Evolutionary conservation across 805 yeast species (phyloP).

Genomic region (Yamadazyma olivae): DNA sequence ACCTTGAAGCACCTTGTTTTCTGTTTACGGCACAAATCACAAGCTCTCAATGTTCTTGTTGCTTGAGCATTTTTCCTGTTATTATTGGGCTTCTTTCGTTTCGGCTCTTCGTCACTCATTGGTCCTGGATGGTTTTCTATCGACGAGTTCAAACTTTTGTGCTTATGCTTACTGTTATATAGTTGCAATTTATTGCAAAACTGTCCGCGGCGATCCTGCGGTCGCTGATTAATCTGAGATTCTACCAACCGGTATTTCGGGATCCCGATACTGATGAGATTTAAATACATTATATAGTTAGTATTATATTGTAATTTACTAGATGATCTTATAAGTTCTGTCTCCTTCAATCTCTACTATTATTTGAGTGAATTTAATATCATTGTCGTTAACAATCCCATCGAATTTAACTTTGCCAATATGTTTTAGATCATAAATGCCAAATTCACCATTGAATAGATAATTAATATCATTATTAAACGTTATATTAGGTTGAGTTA

Average conservation of each 20-base stretch:
- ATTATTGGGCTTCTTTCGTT: constrained; percentile 5
- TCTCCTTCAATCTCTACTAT: constrained; percentile 6
- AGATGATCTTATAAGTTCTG: constrained; percentile 10
- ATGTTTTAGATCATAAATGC: constrained; percentile 5
- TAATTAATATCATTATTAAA: constrained; percentile 9
- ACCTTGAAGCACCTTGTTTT: constrained; percentile 64
- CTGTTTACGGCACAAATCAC: constrained; percentile 52
- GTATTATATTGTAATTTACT: too few relatives aligned
- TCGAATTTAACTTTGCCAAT: constrained; percentile 10
- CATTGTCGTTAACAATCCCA: constrained; percentile 10
- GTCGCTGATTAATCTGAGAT: too few relatives aligned
- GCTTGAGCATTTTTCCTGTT: constrained; percentile 24
- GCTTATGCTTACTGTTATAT: too few relatives aligned
- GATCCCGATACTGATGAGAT: too few relatives aligned
- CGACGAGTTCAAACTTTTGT: too few relatives aligned
- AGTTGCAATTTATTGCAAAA: too few relatives aligned
- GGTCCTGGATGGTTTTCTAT: too few relatives aligned
- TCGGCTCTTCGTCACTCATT: too few relatives aligned
- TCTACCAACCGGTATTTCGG: too few relatives aligned
- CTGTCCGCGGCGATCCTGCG: neutral
- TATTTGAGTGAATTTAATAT: constrained; percentile 10
- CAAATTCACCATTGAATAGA: constrained; percentile 10
- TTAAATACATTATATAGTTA: too few relatives aligned
- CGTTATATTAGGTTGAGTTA: constrained; percentile 11
- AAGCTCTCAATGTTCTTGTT: constrained; percentile 49